Base-by-base conservation (phyloP, 2,329 filamentous ascomycete genomes). In the Pyrenochaeta sp. region DNA sequence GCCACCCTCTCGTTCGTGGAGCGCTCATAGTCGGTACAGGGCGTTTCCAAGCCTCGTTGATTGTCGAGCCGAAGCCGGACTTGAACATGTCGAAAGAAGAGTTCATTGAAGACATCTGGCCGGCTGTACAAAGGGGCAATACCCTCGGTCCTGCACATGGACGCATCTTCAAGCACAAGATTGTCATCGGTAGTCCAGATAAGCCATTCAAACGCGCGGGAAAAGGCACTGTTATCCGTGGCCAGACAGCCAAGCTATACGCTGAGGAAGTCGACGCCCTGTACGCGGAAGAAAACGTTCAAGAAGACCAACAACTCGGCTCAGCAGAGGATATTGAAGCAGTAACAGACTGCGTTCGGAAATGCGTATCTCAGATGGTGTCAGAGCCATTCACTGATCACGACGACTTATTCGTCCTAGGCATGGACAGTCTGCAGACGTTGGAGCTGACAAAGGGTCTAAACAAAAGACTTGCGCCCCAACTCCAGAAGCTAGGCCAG, bases 171-270 rank as follows among this genome's bases (percentile, higher is more conserved):
- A 49, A 58, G 12, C 45, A 52, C 1, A 66, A 58, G 8, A 53
- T 71, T 2, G 37, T 66, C 2, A 15, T 74, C 8, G 46, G 68
- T 2, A 51, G 43, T 8, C 39, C 52, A 2, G 9, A 58, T 1
- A 63, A 60, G 22, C 59, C 61, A 2, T 65, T 65, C 43, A 19
- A 50, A 4, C 60, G 65, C 2, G 62, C 70, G 7, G 70, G 63
- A 0, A 77, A 75, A 32, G 74, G 72, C 0, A 68, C 67, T 0
- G 51, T 68, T 13, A 61, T 67, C 25, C 58, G 73, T 13, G 19
- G 19, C 19, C 58, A 70, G 24, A 72, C 66, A 1, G 62, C 65
- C 8, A 25, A 40, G 13, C 40, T 65, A 0, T 75, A 72, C 34
- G 47, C 64, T n/a, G 24, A 57, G 0, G 71, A 75, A 45, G 69